Conservation (phyloP, 2,329 filamentous ascomycete genomes). For the Claviceps sp. region DNA sequence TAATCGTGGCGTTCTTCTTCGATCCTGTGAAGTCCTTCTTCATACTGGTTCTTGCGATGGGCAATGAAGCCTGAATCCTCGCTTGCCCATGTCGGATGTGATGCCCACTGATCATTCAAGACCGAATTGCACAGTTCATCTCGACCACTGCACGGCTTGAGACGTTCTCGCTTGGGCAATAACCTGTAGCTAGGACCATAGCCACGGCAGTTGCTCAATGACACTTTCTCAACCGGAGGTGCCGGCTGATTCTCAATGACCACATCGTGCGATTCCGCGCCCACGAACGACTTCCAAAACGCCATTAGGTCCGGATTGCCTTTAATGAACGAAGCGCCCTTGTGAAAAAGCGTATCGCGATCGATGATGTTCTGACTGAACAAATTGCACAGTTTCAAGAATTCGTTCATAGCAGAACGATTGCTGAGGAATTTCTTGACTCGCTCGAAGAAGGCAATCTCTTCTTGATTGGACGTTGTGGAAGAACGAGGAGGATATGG, state of each 20-base stretch:
- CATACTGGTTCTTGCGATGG: constrained; percentile 89
- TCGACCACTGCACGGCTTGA: constrained; percentile 84
- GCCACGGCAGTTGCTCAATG: constrained; percentile 88
- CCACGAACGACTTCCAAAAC: constrained; percentile 77
- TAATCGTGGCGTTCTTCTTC: constrained; percentile 98
- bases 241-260: constrained; percentile 66
- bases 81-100: constrained; percentile 95
- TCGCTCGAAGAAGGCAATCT: constrained; percentile 86
- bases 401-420: constrained; percentile 85
- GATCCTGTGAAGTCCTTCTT: constrained; percentile 88
- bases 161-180: constrained; percentile 76
- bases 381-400: constrained; percentile 91
- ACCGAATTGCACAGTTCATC: constrained; percentile 91
- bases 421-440: constrained; percentile 95
- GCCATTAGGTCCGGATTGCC: constrained; percentile 77
- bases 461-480: constrained; percentile 64
- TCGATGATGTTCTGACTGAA: constrained; percentile 91
- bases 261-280: constrained; percentile 63
- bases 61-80: constrained; percentile 97
- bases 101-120: constrained; percentile 96
- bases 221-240: constrained; percentile 68
- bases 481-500: constrained; percentile 67
- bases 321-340: constrained; percentile 75
- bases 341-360: constrained; percentile 66
- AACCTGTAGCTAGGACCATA: constrained; percentile 90